These are phyloP conservation scores for Limonium bicolor DNA, from an alignment of 148 eudicot species.

Conservation along the genomic window DNA sequence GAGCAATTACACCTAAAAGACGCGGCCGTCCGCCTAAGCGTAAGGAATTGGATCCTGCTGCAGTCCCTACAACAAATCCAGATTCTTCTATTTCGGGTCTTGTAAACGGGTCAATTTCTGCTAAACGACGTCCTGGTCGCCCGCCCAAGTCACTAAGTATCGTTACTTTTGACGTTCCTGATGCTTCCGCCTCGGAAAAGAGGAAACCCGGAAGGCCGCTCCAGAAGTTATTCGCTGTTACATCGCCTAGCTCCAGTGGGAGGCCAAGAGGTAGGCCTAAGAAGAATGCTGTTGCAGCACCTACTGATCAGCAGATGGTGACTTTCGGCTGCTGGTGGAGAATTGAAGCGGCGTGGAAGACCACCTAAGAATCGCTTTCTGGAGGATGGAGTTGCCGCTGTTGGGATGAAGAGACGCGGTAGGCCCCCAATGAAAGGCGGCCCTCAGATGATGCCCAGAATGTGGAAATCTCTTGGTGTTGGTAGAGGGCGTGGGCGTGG, in stretches of 20 bases:
- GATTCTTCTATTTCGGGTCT: background rate
- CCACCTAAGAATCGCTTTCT: conserved; percentile 24
- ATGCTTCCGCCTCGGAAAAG: background rate
- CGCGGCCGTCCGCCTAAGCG: conserved; percentile 41
- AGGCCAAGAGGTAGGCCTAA: conserved; percentile 49
- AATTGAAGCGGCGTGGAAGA: conserved; percentile 41
- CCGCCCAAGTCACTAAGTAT: conserved; percentile 7
- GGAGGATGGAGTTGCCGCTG: conserved; percentile 3
- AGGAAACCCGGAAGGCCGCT: background rate
- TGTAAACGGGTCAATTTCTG: background rate
- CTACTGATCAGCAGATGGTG: conserved; percentile 1
- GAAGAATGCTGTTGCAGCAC: conserved; percentile 15
- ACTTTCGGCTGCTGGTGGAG: conserved; percentile 10
- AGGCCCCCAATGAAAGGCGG: conserved; percentile 17
- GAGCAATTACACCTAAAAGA: conserved; percentile 14
- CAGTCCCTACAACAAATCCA: background rate
- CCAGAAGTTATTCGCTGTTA: no score
- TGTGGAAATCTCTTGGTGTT: no score
- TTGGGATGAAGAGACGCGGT: conserved; percentile 6
- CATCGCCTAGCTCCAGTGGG: conserved; percentile 1
- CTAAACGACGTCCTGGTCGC: conserved; percentile 15
- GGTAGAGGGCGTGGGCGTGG: no score
- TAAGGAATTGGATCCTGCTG: background rate
- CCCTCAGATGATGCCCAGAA: conserved; percentile 11
- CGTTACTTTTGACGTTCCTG: background rate